A percentile compares a stretch with the other conserved stretches of the same genome.
Evolutionary conservation across 2,329 filamentous ascomycete genomes (phyloP).

Genomic region (Ceratocystis lukuohia): DNA sequence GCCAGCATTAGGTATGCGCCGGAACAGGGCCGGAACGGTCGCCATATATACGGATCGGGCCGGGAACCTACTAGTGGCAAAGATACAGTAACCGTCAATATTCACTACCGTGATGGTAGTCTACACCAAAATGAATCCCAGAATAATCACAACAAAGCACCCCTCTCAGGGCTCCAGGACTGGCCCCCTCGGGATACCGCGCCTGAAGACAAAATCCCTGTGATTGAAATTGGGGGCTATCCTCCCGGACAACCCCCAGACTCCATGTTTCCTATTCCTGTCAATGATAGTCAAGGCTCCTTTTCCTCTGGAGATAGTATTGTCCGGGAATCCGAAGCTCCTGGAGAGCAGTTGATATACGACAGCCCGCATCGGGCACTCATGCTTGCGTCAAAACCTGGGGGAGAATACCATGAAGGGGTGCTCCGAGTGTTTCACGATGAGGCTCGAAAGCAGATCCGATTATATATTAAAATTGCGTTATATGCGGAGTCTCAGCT

Average conservation of each 20-base stretch:
- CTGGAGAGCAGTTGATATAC: conserved; percentile 13
- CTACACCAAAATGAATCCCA: too few relatives aligned
- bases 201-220: background rate
- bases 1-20: background rate
- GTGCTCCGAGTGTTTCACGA: conserved; percentile 4
- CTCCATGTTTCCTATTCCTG: background rate
- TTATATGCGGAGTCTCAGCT: background rate
- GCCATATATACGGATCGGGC: background rate
- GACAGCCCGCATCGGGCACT: background rate
- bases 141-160: too few relatives aligned
- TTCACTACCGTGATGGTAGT: too few relatives aligned
- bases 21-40: too few relatives aligned
- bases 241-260: background rate
- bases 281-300: background rate
- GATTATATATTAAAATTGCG: background rate
- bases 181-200: fast-evolving
- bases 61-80: background rate
- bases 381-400: background rate
- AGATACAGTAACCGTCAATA: background rate
- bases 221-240: background rate
- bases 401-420: background rate
- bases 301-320: background rate
- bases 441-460: background rate
- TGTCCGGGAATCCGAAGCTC: background rate
- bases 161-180: too few relatives aligned